Percentiles rank a stretch among this genome's conserved stretches.
These are phyloP conservation scores for Sophora flavescens DNA, from an alignment of 306 rosid genomes.

Conservation along the genomic window DNA sequence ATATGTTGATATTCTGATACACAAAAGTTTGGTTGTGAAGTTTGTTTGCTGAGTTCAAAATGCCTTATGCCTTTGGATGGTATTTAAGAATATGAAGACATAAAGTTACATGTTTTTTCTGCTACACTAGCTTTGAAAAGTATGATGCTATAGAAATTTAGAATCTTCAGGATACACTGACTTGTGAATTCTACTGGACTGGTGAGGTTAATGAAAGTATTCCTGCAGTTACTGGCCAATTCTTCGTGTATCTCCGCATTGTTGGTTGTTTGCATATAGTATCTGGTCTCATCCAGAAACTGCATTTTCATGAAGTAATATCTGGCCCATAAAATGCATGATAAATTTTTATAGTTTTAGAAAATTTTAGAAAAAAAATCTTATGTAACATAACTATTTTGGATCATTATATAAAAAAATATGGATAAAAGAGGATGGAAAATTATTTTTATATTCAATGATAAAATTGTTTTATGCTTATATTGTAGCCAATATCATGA, in stretches of 20 bases:
- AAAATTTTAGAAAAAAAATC: too few species aligned
- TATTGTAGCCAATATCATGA: too few species aligned
- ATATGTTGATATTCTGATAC: neutral
- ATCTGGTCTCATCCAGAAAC: neutral
- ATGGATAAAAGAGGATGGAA: neutral
- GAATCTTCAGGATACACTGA: neutral
- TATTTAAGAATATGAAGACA: neutral
- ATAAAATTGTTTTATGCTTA: too few species aligned
- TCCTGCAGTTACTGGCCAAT: neutral
- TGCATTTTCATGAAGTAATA: neutral
- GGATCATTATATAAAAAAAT: neutral
- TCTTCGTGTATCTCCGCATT: neutral
- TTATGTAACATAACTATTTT: too few species aligned
- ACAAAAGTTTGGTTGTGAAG: too few species aligned
- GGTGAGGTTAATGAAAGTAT: neutral
- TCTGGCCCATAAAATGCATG: too few species aligned
- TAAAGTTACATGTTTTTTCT: neutral
- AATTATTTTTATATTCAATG: too few species aligned
- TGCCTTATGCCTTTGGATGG: neutral
- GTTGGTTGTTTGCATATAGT: neutral
- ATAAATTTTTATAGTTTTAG: too few species aligned
- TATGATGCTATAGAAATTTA: neutral
- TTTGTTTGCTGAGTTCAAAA: conserved; percentile 10
- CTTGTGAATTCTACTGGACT: neutral
- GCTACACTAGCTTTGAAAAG: neutral